Base-by-base conservation (phyloP, 2,329 filamentous ascomycete species). In the Pseudodiploospora longispora region DNA sequence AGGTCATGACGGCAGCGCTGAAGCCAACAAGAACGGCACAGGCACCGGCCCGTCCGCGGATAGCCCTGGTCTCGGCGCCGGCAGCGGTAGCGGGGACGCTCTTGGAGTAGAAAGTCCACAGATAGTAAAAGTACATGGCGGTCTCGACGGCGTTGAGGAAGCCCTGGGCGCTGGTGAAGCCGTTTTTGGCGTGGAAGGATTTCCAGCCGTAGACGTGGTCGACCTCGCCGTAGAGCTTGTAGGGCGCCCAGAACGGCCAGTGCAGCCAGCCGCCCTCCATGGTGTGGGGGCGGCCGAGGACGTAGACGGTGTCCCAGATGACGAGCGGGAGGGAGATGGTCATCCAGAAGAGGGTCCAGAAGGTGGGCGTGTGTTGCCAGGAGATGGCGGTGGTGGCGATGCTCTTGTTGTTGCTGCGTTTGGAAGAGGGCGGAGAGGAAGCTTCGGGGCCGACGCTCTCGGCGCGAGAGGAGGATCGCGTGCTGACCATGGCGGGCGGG, bases 191-290 rank as follows among this genome's bases (percentile, higher is more conserved):
- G 48, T 85, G 67, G 60, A 76, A 87, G 4, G 84, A 82, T 55
- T 83, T 81, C 70, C 76, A 83, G 35, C 88, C 87, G 67, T 95
- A 95, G 30, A 91, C 72, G 62, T 89, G 72, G 65, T 95, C 89
- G 52, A 95, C 71, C 41, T 73, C 69, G 46, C 83, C 86, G 67
- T 95, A 95, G 2, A 94, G 77, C 57, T 76, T 78, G 66, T 95
- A 95, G 0, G 86, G 87, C 30, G 66, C 68, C 76, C 79, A 95
- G 36, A 95, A 55, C 2, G 85, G 85, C 68, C 67, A 70, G 67
- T 94, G 86, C 42, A 84, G 69, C 38, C 64, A 66, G 10, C 88
- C 88, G 53, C 87, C 86, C 0, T 82, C 79, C 85, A 95, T 93
- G 46, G 81, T 85, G 63, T 83, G 78, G 30, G 89, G 89, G 19